phyloP scores from a whole-genome alignment of 2,329 filamentous ascomycete species.

The Fusarium falciforme region DNA sequence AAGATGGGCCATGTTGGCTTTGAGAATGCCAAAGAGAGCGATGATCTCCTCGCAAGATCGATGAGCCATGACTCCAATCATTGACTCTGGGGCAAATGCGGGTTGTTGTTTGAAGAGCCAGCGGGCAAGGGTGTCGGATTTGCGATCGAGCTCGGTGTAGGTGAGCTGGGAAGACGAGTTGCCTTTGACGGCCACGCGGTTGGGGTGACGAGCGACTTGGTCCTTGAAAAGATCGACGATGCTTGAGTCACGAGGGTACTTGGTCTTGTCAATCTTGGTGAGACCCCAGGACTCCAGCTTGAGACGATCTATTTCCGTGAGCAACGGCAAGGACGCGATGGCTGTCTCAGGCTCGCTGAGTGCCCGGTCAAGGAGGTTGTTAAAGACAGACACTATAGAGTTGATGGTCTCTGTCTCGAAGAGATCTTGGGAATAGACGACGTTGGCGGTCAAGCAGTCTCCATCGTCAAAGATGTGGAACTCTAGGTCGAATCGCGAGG shows the following conservation, averaged over 20 bases:
- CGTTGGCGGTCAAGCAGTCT: not conserved
- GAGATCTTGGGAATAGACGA: conserved; percentile 31
- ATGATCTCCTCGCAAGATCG: conserved; percentile 20
- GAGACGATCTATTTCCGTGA: not conserved
- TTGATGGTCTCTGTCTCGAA: conserved; percentile 27
- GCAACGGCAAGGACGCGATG: conserved; percentile 6
- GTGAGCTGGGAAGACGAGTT: conserved; percentile 13
- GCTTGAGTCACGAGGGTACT: conserved; percentile 36
- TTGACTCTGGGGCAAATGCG: not conserved
- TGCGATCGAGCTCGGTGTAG: conserved; percentile 32
- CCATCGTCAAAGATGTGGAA: conserved; percentile 36
- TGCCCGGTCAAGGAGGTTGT: conserved; percentile 15
- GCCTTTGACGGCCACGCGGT: conserved; percentile 36
- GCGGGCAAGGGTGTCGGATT: conserved; percentile 8
- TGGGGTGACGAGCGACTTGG: conserved; percentile 26
- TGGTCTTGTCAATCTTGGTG: conserved; percentile 13
- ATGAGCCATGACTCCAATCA: conserved; percentile 16
- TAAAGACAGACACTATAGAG: conserved; percentile 31
- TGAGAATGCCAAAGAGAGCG: conserved; percentile 27
- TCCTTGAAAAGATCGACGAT: conserved; percentile 36
- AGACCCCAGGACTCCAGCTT: conserved; percentile 28
- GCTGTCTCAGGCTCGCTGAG: not conserved
- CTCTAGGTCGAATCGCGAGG: conserved; percentile 37
- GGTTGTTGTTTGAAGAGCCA: not conserved
- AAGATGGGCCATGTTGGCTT: conserved; percentile 31